A percentile compares a stretch with the other conserved stretches of the same genome.
Evolutionary conservation across 1,139 yeast genomes (phyloP).

Genomic region (Suhomyces ambrosiae): DNA sequence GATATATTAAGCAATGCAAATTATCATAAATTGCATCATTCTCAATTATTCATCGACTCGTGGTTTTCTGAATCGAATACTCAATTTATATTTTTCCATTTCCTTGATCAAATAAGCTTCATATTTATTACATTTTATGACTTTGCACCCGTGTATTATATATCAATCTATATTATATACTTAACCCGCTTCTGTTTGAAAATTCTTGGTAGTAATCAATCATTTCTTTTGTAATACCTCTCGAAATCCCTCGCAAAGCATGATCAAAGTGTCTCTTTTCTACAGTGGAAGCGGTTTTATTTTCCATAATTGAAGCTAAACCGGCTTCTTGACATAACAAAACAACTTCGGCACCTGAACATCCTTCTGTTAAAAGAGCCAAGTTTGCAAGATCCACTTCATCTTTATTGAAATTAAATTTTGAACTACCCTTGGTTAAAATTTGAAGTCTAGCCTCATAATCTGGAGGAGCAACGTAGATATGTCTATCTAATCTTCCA

Average conservation of each 20-base stretch:
- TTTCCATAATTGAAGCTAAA: slow-evolving; percentile 83
- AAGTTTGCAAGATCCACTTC: slow-evolving; percentile 50
- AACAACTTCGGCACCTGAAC: slow-evolving; percentile 96
- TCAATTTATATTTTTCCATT: not conserved
- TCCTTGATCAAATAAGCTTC: too few relatives aligned
- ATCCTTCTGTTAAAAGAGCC: slow-evolving; percentile 76
- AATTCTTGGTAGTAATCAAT: slow-evolving; percentile 70
- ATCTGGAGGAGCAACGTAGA: slow-evolving; percentile 93
- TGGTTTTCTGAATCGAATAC: not conserved
- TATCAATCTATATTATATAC: slow-evolving; percentile 20
- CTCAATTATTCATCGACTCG: not conserved
- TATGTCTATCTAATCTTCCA: slow-evolving; percentile 89
- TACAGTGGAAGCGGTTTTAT: slow-evolving; percentile 57
- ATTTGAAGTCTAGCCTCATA: slow-evolving; percentile 75
- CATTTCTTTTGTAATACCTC: slow-evolving; percentile 85
- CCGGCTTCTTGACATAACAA: slow-evolving; percentile 95
- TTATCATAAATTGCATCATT: too few relatives aligned
- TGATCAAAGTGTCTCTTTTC: slow-evolving; percentile 64
- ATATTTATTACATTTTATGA: not conserved
- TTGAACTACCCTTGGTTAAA: slow-evolving; percentile 62
- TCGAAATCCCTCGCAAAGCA: slow-evolving; percentile 67
- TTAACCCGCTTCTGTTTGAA: slow-evolving; percentile 48
- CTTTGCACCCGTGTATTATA: not conserved
- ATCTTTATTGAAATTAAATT: slow-evolving; percentile 50
- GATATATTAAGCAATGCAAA: too few relatives aligned